A percentile compares a stretch with the other conserved stretches of the same genome.
Conservation (phyloP, 768 basidiomycete species). For the Lepiota subincarnata region DNA sequence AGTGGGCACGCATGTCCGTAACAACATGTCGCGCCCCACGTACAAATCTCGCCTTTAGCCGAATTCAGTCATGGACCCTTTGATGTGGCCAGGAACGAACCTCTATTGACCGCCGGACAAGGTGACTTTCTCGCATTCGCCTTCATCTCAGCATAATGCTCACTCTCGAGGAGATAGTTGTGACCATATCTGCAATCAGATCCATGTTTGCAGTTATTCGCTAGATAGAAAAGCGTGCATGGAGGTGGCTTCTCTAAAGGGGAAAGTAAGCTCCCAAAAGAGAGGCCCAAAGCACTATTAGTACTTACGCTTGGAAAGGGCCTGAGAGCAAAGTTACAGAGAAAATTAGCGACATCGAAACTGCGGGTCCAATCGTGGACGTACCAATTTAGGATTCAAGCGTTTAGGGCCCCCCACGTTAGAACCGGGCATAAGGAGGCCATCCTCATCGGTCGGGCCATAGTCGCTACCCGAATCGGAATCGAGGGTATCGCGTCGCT, state of each 20-base stretch:
- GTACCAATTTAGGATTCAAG: conserved; percentile 50
- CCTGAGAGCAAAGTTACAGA: conserved; percentile 30
- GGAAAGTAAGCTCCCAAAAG: conserved; percentile 15
- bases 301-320: conserved; percentile 58
- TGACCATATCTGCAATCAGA: conserved; percentile 57
- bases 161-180: conserved; percentile 52
- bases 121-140: conserved; percentile 58
- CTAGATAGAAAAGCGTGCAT: conserved; percentile 63
- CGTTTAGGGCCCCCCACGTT: conserved; percentile 28
- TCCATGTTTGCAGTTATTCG: conserved; percentile 52
- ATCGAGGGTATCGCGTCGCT: neutral
- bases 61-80: neutral
- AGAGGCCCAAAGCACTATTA: neutral
- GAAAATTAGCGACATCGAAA: conserved; percentile 13
- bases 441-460: neutral
- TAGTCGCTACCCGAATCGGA: conserved; percentile 2
- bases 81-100: conserved; percentile 24
- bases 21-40: conserved; percentile 59
- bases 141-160: conserved; percentile 51
- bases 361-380: conserved; percentile 16
- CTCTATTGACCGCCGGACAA: conserved; percentile 56
- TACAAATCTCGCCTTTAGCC: conserved; percentile 46
- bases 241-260: conserved; percentile 57
- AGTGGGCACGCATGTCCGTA: conserved; percentile 50
- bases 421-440: conserved; percentile 19